Conservation (phyloP, 2,329 filamentous ascomycete species). For the Paecilomyces sp. region DNA sequence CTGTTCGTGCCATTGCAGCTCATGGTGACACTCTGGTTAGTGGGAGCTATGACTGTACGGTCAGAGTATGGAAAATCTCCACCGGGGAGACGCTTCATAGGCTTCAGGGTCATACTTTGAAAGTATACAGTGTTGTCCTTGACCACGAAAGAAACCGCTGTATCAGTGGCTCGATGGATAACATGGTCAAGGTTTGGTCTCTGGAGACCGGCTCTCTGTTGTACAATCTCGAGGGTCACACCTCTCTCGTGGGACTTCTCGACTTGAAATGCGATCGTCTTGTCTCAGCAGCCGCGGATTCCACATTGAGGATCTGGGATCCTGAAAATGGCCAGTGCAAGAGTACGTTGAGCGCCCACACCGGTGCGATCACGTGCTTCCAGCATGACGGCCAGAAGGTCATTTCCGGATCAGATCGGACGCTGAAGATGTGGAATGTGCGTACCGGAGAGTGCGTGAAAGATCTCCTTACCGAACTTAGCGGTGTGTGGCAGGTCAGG, state of each 20-base stretch:
- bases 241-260: slow-evolving; percentile 81
- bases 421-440: slow-evolving; percentile 98
- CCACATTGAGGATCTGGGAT: slow-evolving; percentile 93
- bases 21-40: slow-evolving; percentile 94
- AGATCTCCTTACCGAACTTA: slow-evolving; percentile 85
- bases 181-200: slow-evolving; percentile 95
- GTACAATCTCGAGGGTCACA: slow-evolving; percentile 87
- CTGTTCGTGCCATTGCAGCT: slow-evolving; percentile 90
- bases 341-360: slow-evolving; percentile 84
- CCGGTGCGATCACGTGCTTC: slow-evolving; percentile 96
- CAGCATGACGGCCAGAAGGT: slow-evolving; percentile 96
- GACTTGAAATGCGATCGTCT: slow-evolving; percentile 84
- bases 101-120: slow-evolving; percentile 78
- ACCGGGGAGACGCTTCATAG: slow-evolving; percentile 83
- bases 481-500: slow-evolving; percentile 98
- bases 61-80: slow-evolving; percentile 95
- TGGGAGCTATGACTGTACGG: slow-evolving; percentile 91
- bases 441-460: slow-evolving; percentile 85
- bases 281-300: slow-evolving; percentile 92
- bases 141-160: slow-evolving; percentile 88
- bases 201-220: slow-evolving; percentile 77
- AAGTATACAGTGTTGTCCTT: slow-evolving; percentile 95
- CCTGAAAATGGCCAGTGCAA: slow-evolving; percentile 87
- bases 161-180: slow-evolving; percentile 98
- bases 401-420: slow-evolving; percentile 91